These are phyloP conservation scores for Handroanthus guayacan DNA, from an alignment of 257 asterid species.

Conservation along the genomic window DNA sequence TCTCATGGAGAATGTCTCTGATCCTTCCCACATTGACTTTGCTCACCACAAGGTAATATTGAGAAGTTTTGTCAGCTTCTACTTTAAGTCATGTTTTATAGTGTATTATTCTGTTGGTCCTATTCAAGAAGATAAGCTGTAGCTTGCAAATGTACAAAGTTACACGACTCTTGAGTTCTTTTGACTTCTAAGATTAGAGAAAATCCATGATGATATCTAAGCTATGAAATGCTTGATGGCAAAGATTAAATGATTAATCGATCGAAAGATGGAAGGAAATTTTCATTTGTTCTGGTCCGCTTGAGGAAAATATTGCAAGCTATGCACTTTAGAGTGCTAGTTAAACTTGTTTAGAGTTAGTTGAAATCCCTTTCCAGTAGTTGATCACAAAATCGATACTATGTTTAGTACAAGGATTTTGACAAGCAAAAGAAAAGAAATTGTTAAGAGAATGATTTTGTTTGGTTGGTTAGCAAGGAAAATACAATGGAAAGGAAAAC, in stretches of 20 bases:
- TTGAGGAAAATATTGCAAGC: not conserved
- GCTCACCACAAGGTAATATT: conserved; percentile 91
- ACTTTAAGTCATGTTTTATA: not conserved
- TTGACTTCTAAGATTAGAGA: conserved; percentile 9
- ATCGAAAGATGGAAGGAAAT: not conserved
- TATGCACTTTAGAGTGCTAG: not conserved
- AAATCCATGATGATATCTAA: not conserved
- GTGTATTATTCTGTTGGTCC: conserved; percentile 16
- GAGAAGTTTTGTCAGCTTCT: not conserved
- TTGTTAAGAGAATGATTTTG: no score
- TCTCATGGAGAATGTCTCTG: conserved; percentile 98
- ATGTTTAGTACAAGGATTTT: no score
- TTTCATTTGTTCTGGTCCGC: not conserved
- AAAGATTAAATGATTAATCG: not conserved
- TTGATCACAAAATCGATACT: not conserved
- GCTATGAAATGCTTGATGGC: not conserved
- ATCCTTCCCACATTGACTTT: conserved; percentile 98
- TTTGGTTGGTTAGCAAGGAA: no score
- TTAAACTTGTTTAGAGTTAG: not conserved
- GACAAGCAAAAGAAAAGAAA: no score
- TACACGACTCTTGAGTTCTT: not conserved
- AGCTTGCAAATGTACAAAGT: not conserved
- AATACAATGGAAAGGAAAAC: no score
- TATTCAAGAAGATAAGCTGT: not conserved
- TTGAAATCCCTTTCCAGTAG: not conserved